phyloP scores from a whole-genome alignment of 2,329 filamentous ascomycete genomes.

The Leptographium lundbergii region DNA sequence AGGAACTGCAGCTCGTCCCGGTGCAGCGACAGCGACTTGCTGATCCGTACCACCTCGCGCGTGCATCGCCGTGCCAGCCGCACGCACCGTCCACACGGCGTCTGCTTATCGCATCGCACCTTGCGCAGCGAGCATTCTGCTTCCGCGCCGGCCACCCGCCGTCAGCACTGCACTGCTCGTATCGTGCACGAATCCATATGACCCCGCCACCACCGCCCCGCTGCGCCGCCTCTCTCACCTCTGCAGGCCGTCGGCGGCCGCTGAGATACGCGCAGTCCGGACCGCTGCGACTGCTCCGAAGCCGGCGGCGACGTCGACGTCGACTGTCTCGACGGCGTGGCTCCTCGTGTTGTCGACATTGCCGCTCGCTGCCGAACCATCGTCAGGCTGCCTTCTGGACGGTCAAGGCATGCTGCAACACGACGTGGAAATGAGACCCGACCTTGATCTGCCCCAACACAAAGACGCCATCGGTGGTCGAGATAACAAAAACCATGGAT shows the following conservation, averaged over 20 bases:
- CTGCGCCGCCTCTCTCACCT: not conserved
- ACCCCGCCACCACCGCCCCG: too few relatives aligned
- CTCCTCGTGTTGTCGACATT: not conserved
- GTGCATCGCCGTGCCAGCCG: slow-evolving; percentile 7
- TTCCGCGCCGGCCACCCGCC: not conserved
- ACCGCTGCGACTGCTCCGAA: not conserved
- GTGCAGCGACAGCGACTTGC: slow-evolving; percentile 8
- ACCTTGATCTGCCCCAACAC: not conserved
- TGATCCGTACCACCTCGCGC: slow-evolving; percentile 9
- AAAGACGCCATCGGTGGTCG: not conserved
- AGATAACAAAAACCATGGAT: not conserved
- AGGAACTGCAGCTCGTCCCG: slow-evolving; percentile 7
- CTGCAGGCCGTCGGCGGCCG: slow-evolving; percentile 9
- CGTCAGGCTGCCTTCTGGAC: not conserved
- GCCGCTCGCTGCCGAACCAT: not conserved
- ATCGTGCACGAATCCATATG: too few relatives aligned
- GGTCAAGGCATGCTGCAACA: not conserved
- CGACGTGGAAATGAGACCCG: not conserved
- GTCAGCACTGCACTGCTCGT: not conserved
- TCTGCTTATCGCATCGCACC: slow-evolving; percentile 8
- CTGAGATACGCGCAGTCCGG: slow-evolving; percentile 6
- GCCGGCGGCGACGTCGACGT: not conserved
- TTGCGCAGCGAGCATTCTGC: slow-evolving; percentile 8
- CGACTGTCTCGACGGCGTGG: not conserved
- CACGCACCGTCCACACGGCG: slow-evolving; percentile 7